Evolutionary conservation across 108 stramenopile species (phyloP), one percentile per base, ranked within the genome.

Genomic region (Stephanodiscus triporus): DNA sequence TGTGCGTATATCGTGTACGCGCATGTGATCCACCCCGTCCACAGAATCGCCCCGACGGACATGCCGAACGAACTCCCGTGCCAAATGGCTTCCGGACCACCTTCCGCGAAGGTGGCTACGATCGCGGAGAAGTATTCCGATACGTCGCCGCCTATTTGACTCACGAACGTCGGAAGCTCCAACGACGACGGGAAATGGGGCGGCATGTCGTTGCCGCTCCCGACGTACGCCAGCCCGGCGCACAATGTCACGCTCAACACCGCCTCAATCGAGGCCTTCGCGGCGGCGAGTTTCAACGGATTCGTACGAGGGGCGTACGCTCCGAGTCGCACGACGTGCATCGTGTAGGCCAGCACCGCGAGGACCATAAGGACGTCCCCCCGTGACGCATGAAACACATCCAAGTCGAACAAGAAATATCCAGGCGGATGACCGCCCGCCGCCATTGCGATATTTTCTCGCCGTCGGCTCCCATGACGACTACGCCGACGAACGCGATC

Each of bases 1-100:
- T 96, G 95, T 22, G 95, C 95, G 58, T 86, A 91, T 36, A 96
- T 96, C 6, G 88, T 86, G 72, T 92, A 95, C 5, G 88, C 95
- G 30, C 87, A 87, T 0, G 92, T 94, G 1, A 93, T 79, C 70
- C 70, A 76, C 0, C 95, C 95, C 19, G 86, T 91, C 95, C 95
- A 96, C 14, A 89, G 68, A 10, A 75, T 82, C 13, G 91, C 89
- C 9, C 57, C 80, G 56, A 85, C 59, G 6, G 85, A 91, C 27
- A 36, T 72, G 72, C 45, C 86, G 78, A 73, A 53, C 54, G 53
- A 77, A 30, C 20, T 30, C 48, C 38, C 22, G 34, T 22, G 85
- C 48, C 17, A 73, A 60, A 19, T 40, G 14, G 24, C 80, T 42
- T 10, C 83, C 47, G 11, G 63, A 2, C 60, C 69, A 10, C 22